Evolutionary conservation across 2,329 filamentous ascomycete genomes (phyloP).

Genomic region (Paracoccidioides brasiliensis): DNA sequence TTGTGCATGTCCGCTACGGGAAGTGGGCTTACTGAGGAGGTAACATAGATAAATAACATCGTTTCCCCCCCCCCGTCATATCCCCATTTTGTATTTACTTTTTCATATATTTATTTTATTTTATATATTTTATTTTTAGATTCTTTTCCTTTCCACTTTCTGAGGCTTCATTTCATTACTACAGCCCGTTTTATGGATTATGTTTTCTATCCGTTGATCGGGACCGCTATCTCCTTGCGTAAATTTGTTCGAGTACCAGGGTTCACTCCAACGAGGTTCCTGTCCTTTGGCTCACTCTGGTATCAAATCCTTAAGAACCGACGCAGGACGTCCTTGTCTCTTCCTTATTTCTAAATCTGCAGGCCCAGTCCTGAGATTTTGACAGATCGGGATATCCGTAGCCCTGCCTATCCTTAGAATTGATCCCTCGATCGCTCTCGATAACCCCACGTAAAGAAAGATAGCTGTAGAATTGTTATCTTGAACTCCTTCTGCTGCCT

Average conservation of each 20-base stretch:
- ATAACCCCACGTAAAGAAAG: neutral
- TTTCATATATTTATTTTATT: too few species aligned
- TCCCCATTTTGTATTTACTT: neutral
- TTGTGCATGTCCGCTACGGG: neutral
- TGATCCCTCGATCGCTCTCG: neutral
- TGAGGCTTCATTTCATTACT: neutral
- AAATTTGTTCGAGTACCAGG: neutral
- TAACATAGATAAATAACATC: slow-evolving; percentile 1
- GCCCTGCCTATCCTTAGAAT: neutral
- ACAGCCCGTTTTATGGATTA: neutral
- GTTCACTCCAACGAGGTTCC: neutral
- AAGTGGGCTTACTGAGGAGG: neutral
- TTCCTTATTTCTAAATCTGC: neutral
- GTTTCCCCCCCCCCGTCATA: neutral
- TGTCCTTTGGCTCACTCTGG: neutral
- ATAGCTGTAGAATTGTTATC: slow-evolving; percentile 2
- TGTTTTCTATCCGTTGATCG: neutral
- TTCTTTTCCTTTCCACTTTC: neutral
- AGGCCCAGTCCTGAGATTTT: neutral
- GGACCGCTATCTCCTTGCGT: neutral
- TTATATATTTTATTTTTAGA: too few species aligned
- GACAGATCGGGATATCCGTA: neutral
- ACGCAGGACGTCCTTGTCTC: slow-evolving; percentile 1
- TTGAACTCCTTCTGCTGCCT: neutral
- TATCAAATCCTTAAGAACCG: neutral